Evolutionary conservation across 2,329 filamentous ascomycete species (phyloP).

Genomic region (Geosmithia putterillii): DNA sequence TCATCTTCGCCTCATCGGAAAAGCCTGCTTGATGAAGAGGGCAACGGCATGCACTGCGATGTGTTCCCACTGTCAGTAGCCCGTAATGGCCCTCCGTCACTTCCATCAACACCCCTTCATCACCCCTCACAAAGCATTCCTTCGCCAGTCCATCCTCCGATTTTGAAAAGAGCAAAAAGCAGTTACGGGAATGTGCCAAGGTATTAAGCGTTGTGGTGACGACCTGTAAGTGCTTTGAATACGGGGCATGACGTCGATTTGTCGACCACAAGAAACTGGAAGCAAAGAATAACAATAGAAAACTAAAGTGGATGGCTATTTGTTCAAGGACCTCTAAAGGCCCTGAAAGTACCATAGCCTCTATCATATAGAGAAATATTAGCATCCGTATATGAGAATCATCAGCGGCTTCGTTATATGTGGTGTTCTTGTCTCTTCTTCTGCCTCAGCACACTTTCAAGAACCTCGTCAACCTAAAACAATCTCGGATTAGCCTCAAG

Average conservation of each 20-base stretch:
- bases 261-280: too few species aligned
- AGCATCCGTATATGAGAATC: too few species aligned
- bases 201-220: neutral
- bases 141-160: neutral
- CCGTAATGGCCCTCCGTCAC: neutral
- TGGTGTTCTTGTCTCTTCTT: neutral
- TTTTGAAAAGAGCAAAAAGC: neutral
- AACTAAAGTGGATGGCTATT: too few species aligned
- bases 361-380: too few species aligned
- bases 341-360: too few species aligned
- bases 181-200: neutral
- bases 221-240: neutral
- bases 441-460: neutral
- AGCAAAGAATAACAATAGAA: too few species aligned
- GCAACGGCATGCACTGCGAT: neutral
- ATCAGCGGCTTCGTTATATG: too few species aligned
- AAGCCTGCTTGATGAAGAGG: conserved; percentile 8
- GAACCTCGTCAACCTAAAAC: neutral
- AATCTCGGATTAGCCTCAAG: neutral
- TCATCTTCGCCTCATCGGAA: conserved; percentile 14
- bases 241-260: too few species aligned
- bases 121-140: neutral
- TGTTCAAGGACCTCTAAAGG: too few species aligned
- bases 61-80: neutral
- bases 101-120: neutral